Percentiles rank a stretch among this genome's conserved stretches.
phyloP scores from a whole-genome alignment of 2,329 filamentous ascomycete species.

The Pyrenophora tritici-repentis region DNA sequence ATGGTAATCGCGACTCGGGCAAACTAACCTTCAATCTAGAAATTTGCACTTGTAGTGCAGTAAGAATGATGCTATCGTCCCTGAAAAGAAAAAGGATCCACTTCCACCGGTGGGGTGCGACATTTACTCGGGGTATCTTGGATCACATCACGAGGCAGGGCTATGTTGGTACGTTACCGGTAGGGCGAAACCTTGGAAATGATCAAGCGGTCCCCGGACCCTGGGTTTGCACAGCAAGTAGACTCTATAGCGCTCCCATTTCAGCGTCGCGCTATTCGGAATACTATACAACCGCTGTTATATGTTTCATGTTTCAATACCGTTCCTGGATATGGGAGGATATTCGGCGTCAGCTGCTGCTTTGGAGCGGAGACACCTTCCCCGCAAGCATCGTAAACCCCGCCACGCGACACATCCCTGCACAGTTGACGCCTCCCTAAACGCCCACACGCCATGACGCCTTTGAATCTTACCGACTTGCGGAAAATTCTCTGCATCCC shows the following conservation, averaged over 20 bases:
- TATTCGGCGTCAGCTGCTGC: slow-evolving; percentile 7
- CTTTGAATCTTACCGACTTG: background rate
- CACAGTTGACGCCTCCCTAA: background rate
- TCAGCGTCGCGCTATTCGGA: background rate
- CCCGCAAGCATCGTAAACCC: background rate
- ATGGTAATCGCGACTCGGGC: background rate
- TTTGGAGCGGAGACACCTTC: slow-evolving; percentile 6
- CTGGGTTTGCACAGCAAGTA: slow-evolving; percentile 1
- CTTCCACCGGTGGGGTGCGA: slow-evolving; percentile 2
- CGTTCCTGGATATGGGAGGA: slow-evolving; percentile 1
- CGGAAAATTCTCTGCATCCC: no score
- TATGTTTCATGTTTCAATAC: slow-evolving; percentile 10
- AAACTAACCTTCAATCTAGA: background rate
- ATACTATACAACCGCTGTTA: background rate
- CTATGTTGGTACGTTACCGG: slow-evolving; percentile 5
- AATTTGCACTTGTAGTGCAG: background rate
- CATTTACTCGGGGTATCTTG: background rate
- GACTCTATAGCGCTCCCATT: background rate
- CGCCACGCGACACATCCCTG: slow-evolving; percentile 3
- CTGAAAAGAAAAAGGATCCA: background rate
- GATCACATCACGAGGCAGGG: background rate
- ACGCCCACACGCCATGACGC: background rate
- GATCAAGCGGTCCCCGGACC: background rate
- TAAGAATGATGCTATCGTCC: slow-evolving; percentile 3
- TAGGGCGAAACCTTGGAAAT: slow-evolving; percentile 6